Conservation (phyloP, 805 yeast species). For the Wickerhamomyces chaumierensis region DNA sequence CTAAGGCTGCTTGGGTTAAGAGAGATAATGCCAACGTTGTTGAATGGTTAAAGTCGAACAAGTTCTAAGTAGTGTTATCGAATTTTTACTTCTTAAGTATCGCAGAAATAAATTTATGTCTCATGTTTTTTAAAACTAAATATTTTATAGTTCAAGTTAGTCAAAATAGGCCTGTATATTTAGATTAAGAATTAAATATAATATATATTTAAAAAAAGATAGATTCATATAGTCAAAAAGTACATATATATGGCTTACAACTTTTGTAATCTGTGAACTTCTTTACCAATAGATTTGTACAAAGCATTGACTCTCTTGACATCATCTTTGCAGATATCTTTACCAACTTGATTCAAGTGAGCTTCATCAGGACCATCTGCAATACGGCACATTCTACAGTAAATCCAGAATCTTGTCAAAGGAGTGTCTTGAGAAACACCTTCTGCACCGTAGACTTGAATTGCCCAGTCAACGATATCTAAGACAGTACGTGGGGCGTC, state of each 20-base stretch:
- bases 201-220: too few species aligned
- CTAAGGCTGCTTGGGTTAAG: conserved; percentile 46
- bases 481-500: conserved; percentile 46
- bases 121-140: too few species aligned
- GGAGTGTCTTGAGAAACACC: conserved; percentile 54
- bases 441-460: conserved; percentile 55
- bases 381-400: conserved; percentile 43
- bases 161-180: too few species aligned
- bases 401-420: conserved; percentile 40
- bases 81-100: too few species aligned
- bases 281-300: conserved; percentile 11
- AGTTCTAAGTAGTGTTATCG: conserved; percentile 7
- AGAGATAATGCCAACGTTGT: conserved; percentile 40
- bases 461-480: conserved; percentile 46
- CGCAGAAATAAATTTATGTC: not conserved
- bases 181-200: too few species aligned
- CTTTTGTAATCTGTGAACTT: not conserved
- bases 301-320: conserved; percentile 23
- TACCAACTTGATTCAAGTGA: conserved; percentile 45
- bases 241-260: too few species aligned
- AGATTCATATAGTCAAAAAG: too few species aligned
- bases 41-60: conserved; percentile 35
- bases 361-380: conserved; percentile 69
- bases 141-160: too few species aligned
- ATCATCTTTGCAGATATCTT: conserved; percentile 30